Conservation (phyloP, 2,329 filamentous ascomycete genomes). For the Venturia aucupariae region DNA sequence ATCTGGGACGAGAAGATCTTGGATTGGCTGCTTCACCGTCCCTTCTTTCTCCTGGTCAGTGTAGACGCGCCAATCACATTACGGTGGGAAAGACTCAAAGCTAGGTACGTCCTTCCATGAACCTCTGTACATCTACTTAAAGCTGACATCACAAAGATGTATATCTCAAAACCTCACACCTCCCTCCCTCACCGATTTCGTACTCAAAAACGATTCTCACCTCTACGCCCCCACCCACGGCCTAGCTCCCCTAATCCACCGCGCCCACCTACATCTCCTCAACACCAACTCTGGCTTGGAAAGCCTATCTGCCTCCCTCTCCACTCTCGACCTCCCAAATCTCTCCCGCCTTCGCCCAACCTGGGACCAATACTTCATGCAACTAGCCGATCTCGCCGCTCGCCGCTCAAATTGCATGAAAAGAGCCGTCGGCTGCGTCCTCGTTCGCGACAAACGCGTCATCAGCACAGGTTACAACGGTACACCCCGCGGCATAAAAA, state of each 20-base stretch:
- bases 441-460: conserved; percentile 77
- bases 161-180: conserved; percentile 37
- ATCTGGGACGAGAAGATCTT: conserved; percentile 64
- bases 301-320: conserved; percentile 63
- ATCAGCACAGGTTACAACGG: conserved; percentile 97
- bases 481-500: conserved; percentile 78
- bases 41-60: conserved; percentile 88
- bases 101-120: not conserved
- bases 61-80: conserved; percentile 81
- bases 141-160: conserved; percentile 33
- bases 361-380: conserved; percentile 99
- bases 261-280: conserved; percentile 74
- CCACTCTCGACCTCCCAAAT: conserved; percentile 66
- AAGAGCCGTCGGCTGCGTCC: conserved; percentile 84
- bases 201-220: conserved; percentile 59
- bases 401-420: conserved; percentile 98
- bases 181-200: conserved; percentile 49
- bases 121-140: not conserved
- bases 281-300: conserved; percentile 69
- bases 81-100: conserved; percentile 62
- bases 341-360: conserved; percentile 72
- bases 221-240: conserved; percentile 59
- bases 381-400: conserved; percentile 82
- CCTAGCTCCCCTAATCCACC: conserved; percentile 67
- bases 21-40: conserved; percentile 66